Evolutionary conservation across 2,329 filamentous ascomycete genomes (phyloP), one percentile per base, ranked within the genome.

Genomic region (Oidium heveae): DNA sequence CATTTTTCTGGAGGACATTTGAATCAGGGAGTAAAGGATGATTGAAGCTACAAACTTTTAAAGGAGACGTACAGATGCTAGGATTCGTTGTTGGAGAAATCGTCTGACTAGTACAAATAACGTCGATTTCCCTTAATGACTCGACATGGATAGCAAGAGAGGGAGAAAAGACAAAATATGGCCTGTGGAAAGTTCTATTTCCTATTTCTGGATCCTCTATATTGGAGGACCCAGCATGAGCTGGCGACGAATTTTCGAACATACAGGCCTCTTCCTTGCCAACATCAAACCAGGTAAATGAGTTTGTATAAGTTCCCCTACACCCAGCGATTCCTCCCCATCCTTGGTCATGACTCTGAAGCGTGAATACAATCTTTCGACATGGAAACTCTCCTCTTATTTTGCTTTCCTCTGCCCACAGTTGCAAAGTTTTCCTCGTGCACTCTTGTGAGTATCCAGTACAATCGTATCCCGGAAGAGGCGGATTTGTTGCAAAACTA

Each of bases 231-330:
- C 24, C 5, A 34, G 18, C 18, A 18, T 16, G 10, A 4, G 16
- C 13, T 4, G 24, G 36, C 13, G 16, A 12, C 3, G 15, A 13
- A 36, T 60, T 56, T 55, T 52, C 51, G 0, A 60, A 63, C 16
- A 67, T 67, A 47, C 74, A 72, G 2, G 16, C 41, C 3, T 70
- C 69, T 63, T 82, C 78, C 16, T 79, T 62, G 0, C 78, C 78
- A 16, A 71, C 75, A 55, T 80, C 77, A 56, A 80, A 80, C 78
- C 78, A 82, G 0, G 77, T 77, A 65, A 67, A 78, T 0, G 77
- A 75, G 2, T 64, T 67, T 0, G 62, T 58, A 55, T 71, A 80
- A 1, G 69, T 69, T 1, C 68, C 68, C 1, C 61, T 61, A 0
- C 64, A 57, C 9, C 33, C 32, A 10, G n/a, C 4, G 2, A 9